Base-by-base conservation (phyloP, 2,329 filamentous ascomycete species). In the Cadophora gregata region DNA sequence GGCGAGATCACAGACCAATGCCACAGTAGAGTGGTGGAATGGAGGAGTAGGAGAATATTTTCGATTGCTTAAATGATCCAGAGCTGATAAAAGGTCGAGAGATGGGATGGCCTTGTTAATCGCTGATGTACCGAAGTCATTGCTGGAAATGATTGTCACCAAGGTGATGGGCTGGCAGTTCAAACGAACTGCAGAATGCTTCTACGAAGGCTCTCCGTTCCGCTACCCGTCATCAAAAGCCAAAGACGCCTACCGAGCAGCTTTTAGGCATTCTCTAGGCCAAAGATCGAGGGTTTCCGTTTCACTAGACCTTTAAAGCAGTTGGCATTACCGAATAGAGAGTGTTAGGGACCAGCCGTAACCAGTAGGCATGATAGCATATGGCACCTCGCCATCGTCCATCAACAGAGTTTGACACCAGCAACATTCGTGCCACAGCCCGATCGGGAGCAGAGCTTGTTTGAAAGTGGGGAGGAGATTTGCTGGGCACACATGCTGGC, bases 1-100 rank as follows among this genome's bases (percentile, higher is more conserved):
- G 76, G 78, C 77, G 77, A 81, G 77, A 79, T 78, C 74, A 76
- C 75, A 78, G 78, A 81, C 67, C 67, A 62, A 56, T 67, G 59
- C 55, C 60, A 16, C 19, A 6, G 10, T 45, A 6, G 38, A 45
- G 38, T 64, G 53, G 62, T 67, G 53, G 14, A 38, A 51, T 59
- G 31, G 29, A 58, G 33, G 27, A n/a, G 7, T 24, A 55, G 55
- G 56, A 55, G 64, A 69, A 67, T 59, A 61, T 59, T 50, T n/a
- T 64, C 33, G 68, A 63, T 65, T 67, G 64, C 63, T 66, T 69
- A 70, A 59, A 27, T 60, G 16, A 33, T 38, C 50, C 51, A 31
- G n/a, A n/a, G n/a, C n/a, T n/a, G n/a, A n/a, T 48, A 51, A 66
- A 64, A 36, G 31, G 51, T 64, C 38, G 64, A 72, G 59, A 64